Percentiles rank a stretch among this genome's conserved stretches.
Evolutionary conservation across 192 early-diverging fungal genomes (phyloP).

Genomic region (Geranomyces variabilis): DNA sequence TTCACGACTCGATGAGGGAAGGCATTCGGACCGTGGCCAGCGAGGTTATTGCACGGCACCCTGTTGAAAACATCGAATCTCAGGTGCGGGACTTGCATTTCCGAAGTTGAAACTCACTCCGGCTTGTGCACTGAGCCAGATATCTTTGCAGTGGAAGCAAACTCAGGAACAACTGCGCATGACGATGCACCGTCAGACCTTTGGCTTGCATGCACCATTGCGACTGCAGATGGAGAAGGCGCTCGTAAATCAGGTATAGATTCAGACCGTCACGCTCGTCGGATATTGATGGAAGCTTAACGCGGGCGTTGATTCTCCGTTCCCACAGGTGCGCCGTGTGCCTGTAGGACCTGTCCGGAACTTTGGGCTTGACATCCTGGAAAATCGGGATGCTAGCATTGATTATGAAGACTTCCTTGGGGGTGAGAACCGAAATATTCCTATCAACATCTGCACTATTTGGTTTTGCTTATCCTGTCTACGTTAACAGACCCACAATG

Average conservation of each 20-base stretch:
- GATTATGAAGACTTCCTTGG: conserved; percentile 91
- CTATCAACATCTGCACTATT: conserved; percentile 11
- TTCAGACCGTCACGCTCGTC: neutral
- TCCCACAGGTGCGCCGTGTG: conserved; percentile 50
- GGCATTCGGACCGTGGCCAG: conserved; percentile 67
- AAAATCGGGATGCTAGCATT: conserved; percentile 84
- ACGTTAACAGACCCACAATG: conserved; percentile 52
- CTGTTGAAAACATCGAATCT: conserved; percentile 75
- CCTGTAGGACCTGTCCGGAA: conserved; percentile 66
- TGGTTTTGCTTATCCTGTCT: neutral
- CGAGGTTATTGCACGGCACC: conserved; percentile 71
- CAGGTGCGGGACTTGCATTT: conserved; percentile 48
- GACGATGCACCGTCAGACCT: conserved; percentile 75
- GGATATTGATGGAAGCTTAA: neutral
- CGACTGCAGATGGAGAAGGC: conserved; percentile 89
- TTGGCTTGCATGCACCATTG: conserved; percentile 91
- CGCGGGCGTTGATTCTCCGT: neutral
- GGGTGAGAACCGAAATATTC: conserved; percentile 46
- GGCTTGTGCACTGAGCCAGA: neutral
- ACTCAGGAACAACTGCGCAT: conserved; percentile 82
- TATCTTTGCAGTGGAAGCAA: conserved; percentile 71
- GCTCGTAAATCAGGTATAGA: conserved; percentile 56
- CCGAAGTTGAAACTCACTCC: neutral
- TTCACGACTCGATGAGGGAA: conserved; percentile 82
- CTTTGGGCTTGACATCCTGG: conserved; percentile 80